Percentiles rank a stretch among this genome's conserved stretches.
phyloP scores from a whole-genome alignment of 768 basidiomycete genomes.

The Gymnopilus junonius region DNA sequence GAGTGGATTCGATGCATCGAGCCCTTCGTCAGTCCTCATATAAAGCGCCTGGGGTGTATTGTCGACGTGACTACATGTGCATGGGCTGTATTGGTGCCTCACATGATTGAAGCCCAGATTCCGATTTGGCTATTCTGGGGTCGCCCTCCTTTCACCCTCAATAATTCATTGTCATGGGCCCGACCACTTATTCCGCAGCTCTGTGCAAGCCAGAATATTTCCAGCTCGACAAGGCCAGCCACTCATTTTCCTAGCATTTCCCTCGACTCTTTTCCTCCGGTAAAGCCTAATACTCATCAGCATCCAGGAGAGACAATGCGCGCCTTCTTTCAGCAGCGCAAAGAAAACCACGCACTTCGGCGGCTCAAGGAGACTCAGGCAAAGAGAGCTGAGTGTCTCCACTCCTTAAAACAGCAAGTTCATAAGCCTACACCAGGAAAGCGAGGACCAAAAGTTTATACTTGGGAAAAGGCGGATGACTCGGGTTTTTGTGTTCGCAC shows the following conservation, averaged over 20 bases:
- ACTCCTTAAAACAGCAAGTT: neutral
- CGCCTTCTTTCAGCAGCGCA: neutral
- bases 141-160: neutral
- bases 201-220: too few species aligned
- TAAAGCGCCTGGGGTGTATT: neutral
- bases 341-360: neutral
- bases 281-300: neutral
- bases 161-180: neutral
- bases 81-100: neutral
- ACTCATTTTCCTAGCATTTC: neutral
- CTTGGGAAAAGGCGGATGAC: neutral
- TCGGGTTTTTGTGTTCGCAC: neutral
- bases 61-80: neutral
- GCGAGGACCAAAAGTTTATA: neutral
- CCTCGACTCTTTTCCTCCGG: neutral
- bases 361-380: neutral
- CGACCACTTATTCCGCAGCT: too few species aligned
- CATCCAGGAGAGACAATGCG: neutral
- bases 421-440: neutral
- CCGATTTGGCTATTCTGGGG: neutral
- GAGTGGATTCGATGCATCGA: neutral
- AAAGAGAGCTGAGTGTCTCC: neutral
- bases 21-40: neutral
- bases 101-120: neutral
- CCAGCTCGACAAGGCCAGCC: neutral